A percentile compares a stretch with the other conserved stretches of the same genome.
Conservation (phyloP, 2,329 filamentous ascomycete genomes). For the Colletotrichum abscissum region DNA sequence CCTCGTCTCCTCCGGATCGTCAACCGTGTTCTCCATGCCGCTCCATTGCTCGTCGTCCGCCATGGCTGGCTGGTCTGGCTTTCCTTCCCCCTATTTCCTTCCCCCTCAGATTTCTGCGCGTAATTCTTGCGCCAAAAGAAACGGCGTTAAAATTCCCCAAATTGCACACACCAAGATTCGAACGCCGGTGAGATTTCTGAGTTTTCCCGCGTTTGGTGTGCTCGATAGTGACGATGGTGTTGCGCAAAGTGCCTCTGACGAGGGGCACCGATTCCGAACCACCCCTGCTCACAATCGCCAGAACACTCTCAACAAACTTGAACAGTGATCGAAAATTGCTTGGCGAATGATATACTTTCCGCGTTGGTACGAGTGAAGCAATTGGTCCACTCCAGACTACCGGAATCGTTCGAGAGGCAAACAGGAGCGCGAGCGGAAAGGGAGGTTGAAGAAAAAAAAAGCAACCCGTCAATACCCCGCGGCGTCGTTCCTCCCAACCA, state of each 20-base stretch:
- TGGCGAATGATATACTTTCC: no score
- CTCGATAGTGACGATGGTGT: not conserved
- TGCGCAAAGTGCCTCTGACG: not conserved
- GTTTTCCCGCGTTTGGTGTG: not conserved
- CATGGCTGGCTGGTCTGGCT: slow-evolving; percentile 32
- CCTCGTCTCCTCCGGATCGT: slow-evolving; percentile 82
- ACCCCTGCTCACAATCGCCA: not conserved
- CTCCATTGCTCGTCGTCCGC: slow-evolving; percentile 62
- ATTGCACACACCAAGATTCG: no score
- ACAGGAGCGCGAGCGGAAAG: not conserved
- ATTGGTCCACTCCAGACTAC: not conserved
- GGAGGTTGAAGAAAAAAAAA: not conserved
- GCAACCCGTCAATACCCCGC: not conserved
- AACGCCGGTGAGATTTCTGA: no score
- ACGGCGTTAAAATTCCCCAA: not conserved
- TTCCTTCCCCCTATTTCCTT: not conserved
- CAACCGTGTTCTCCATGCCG: slow-evolving; percentile 72
- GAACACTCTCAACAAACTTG: no score
- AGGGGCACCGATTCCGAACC: slow-evolving; percentile 1
- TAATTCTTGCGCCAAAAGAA: not conserved
- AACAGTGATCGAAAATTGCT: not conserved
- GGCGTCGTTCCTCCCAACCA: not conserved
- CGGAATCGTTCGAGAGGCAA: not conserved
- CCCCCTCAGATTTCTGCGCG: not conserved
- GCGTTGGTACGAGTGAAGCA: no score